Evolutionary conservation across 2,329 filamentous ascomycete genomes (phyloP).

Genomic region (Ophiostoma sp.): DNA sequence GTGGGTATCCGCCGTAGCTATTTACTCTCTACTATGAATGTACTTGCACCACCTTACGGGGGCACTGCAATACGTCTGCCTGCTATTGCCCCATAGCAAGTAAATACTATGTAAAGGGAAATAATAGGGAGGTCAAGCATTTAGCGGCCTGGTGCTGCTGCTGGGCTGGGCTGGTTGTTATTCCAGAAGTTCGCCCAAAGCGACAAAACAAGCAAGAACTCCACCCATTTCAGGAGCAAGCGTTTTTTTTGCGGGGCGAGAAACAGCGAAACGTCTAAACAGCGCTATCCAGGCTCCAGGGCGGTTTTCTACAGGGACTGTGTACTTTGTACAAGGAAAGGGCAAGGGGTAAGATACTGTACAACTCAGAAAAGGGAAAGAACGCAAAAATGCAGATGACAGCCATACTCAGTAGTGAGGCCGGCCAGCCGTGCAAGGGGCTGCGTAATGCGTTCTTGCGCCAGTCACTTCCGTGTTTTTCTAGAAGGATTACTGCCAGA

Average conservation of each 20-base stretch:
- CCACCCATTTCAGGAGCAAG: slow-evolving; percentile 25
- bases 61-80: not conserved
- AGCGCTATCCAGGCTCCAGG: slow-evolving; percentile 17
- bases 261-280: slow-evolving; percentile 21
- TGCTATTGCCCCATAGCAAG: not conserved
- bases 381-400: not conserved
- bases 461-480: not conserved
- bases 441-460: slow-evolving; percentile 5
- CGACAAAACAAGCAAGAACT: not conserved
- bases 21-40: not conserved
- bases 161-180: not conserved
- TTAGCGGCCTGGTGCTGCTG: not conserved
- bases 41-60: not conserved
- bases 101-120: slow-evolving; percentile 9
- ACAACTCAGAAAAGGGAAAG: not conserved
- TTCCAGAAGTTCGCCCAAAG: not conserved
- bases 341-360: slow-evolving; percentile 3
- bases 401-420: not conserved
- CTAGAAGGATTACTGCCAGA: not conserved
- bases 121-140: slow-evolving; percentile 8
- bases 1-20: not conserved
- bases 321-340: not conserved
- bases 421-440: not conserved
- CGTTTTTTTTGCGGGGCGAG: slow-evolving; percentile 23
- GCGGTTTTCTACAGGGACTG: not conserved